Percentiles rank a stretch among this genome's conserved stretches.
Conservation (phyloP, 192 early-diverging fungal species). For the Coemansia sp. region DNA sequence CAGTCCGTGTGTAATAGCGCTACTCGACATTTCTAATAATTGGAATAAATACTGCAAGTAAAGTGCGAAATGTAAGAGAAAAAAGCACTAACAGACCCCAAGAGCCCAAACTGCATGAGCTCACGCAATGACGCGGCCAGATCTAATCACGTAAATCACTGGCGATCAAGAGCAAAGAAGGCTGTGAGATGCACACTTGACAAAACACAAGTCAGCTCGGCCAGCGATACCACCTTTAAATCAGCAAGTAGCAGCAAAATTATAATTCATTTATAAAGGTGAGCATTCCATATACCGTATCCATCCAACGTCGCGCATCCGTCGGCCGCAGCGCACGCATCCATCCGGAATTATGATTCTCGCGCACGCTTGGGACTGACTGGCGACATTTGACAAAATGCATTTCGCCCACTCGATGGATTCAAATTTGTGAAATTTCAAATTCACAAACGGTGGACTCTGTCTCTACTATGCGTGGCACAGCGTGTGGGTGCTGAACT, state of each 20-base stretch:
- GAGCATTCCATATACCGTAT: background rate
- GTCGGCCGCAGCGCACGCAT: background rate
- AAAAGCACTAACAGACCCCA: background rate
- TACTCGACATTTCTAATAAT: slow-evolving; percentile 34
- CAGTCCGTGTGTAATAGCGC: slow-evolving; percentile 31
- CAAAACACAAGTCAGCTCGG: background rate
- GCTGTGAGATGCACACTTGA: background rate
- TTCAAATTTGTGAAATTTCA: background rate
- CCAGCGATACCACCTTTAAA: slow-evolving; percentile 1
- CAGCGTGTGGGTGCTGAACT: too few relatives aligned
- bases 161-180: background rate
- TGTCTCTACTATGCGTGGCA: background rate
- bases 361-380: background rate
- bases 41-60: background rate
- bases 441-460: background rate
- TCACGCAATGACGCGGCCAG: slow-evolving; percentile 19
- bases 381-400: background rate
- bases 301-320: background rate
- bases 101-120: too few relatives aligned
- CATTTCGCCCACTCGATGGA: background rate
- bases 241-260: slow-evolving; percentile 5
- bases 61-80: background rate
- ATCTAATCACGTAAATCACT: slow-evolving; percentile 1
- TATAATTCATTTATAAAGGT: slow-evolving; percentile 11
- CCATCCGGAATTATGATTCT: background rate